Percentiles rank a stretch among this genome's conserved stretches.
phyloP scores from a whole-genome alignment of 371 early-diverging fungal genomes.

The Nematocida homosporus region DNA sequence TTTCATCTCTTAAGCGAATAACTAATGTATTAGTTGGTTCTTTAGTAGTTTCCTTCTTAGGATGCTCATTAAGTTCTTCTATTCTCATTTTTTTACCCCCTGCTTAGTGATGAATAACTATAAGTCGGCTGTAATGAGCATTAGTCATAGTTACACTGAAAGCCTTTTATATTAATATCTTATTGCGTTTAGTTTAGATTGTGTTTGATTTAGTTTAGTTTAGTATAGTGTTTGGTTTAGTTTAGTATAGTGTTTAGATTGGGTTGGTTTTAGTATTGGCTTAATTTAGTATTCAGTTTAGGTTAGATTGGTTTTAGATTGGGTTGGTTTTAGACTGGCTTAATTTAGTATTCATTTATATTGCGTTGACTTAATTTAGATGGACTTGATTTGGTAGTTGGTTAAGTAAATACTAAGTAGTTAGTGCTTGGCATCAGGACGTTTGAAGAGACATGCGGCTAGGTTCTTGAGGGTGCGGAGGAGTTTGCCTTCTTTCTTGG shows the following conservation, averaged over 20 bases:
- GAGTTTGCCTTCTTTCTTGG: constrained; percentile 35
- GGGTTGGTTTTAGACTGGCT: too few relatives aligned
- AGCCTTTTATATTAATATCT: constrained; percentile 41
- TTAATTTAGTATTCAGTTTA: not conserved
- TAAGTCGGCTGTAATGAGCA: constrained; percentile 18
- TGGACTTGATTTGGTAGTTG: too few relatives aligned
- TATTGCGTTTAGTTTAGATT: not conserved
- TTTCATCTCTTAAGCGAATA: not conserved
- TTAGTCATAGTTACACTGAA: constrained; percentile 58
- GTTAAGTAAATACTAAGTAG: too few relatives aligned
- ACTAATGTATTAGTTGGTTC: not conserved
- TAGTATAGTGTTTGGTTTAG: not conserved
- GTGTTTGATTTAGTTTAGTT: too few relatives aligned
- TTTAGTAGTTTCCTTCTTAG: constrained; percentile 14
- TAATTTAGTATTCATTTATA: not conserved
- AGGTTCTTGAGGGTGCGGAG: constrained; percentile 20
- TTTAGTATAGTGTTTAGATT: not conserved
- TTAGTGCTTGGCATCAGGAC: not conserved
- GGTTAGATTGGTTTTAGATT: too few relatives aligned
- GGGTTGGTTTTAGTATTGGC: not conserved
- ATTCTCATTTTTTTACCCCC: constrained; percentile 27
- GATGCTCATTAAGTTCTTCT: constrained; percentile 28
- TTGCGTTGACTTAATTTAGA: not conserved
- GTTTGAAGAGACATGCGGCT: constrained; percentile 30
- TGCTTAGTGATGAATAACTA: constrained; percentile 48